Conservation (phyloP, 2,329 filamentous ascomycete genomes). For the Tolypocladium inflatum region DNA sequence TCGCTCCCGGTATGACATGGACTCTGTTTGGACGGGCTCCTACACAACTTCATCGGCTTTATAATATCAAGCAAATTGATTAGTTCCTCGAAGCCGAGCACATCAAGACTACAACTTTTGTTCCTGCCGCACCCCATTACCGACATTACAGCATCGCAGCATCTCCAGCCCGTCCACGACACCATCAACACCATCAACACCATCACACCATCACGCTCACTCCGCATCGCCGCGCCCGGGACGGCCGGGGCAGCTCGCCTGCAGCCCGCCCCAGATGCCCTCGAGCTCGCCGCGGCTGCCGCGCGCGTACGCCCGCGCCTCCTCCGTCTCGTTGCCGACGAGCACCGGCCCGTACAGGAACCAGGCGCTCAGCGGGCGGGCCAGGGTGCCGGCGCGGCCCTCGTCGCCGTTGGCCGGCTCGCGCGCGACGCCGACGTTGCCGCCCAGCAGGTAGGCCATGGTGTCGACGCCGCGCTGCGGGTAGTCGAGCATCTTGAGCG, state of each 20-base stretch:
- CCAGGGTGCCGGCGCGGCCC: constrained; percentile 10
- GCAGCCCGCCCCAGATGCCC: constrained; percentile 5
- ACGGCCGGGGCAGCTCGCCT: background rate
- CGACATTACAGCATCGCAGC: background rate
- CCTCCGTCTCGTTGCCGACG: constrained; percentile 8
- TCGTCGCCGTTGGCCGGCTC: constrained; percentile 5
- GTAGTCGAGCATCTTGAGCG: constrained; percentile 25
- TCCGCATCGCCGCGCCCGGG: background rate
- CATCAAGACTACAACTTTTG: background rate
- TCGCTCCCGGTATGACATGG: too few relatives aligned
- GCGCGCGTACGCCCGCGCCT: constrained; percentile 7
- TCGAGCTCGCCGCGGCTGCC: constrained; percentile 14
- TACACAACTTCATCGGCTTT: background rate
- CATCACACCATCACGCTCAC: background rate
- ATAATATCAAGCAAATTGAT: background rate
- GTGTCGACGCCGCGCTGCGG: constrained; percentile 5
- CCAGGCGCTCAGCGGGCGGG: constrained; percentile 28
- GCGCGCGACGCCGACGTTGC: constrained; percentile 24
- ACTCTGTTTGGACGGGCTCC: too few relatives aligned
- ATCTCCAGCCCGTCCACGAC: background rate
- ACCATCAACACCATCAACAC: too few relatives aligned
- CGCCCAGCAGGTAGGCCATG: constrained; percentile 26
- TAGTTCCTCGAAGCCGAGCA: background rate
- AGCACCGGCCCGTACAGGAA: constrained; percentile 27
- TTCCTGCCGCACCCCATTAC: background rate